Evolutionary conservation across 306 rosid genomes (phyloP).

Genomic region (Corylus avellana): DNA sequence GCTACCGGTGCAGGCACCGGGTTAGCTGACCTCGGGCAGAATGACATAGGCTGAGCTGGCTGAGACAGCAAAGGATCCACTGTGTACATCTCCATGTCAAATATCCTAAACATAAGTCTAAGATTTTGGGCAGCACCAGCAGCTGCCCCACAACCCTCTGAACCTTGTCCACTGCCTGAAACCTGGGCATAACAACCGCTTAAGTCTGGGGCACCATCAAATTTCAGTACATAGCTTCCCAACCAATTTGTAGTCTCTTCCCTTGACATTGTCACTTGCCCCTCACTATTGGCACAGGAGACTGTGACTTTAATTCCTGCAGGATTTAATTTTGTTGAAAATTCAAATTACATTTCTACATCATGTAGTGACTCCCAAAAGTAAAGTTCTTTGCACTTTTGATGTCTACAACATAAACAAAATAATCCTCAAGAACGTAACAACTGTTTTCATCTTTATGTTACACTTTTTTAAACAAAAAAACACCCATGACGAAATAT

Average conservation of each 20-base stretch:
- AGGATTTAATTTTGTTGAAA: not conserved
- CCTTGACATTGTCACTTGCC: conserved; percentile 60
- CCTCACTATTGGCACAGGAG: conserved; percentile 63
- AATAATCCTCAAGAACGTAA: too few relatives aligned
- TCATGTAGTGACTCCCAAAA: not conserved
- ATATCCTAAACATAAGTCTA: conserved; percentile 68
- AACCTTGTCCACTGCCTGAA: conserved; percentile 47
- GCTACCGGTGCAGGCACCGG: conserved; percentile 49
- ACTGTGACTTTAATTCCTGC: conserved; percentile 77
- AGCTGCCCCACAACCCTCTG: conserved; percentile 52
- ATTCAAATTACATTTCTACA: not conserved
- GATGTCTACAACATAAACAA: too few relatives aligned
- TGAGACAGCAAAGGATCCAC: conserved; percentile 80
- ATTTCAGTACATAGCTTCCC: conserved; percentile 62
- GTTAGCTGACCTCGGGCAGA: conserved; percentile 58
- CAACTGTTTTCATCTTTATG: too few relatives aligned
- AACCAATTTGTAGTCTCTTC: conserved; percentile 82
- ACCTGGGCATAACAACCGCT: conserved; percentile 59
- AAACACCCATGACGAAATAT: too few relatives aligned
- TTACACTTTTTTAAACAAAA: too few relatives aligned
- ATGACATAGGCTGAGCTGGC: conserved; percentile 74
- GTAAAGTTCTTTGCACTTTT: not conserved
- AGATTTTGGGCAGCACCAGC: conserved; percentile 73
- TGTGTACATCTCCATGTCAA: conserved; percentile 66
- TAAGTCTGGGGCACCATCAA: conserved; percentile 78